These are phyloP conservation scores for Glycyrrhiza uralensis DNA, from an alignment of 306 rosid species.

Conservation along the genomic window DNA sequence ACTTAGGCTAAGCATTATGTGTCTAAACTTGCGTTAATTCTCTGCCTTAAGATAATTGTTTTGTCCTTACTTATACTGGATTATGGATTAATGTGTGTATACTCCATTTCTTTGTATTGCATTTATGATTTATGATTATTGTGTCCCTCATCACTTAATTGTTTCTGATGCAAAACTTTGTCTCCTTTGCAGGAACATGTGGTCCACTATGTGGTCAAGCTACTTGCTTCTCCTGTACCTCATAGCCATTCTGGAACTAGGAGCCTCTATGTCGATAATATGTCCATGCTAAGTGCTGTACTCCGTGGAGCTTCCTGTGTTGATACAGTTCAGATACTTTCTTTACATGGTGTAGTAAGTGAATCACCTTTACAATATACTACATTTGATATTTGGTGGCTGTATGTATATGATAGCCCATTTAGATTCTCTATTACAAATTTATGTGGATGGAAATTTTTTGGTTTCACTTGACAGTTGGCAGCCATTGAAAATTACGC, in stretches of 20 bases:
- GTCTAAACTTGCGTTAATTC: slow-evolving; percentile 8
- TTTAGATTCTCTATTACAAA: slow-evolving; percentile 6
- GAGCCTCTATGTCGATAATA: slow-evolving; percentile 53
- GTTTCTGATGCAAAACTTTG: slow-evolving; percentile 20
- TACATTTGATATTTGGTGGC: neutral
- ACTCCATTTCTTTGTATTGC: slow-evolving; percentile 2
- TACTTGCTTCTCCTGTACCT: slow-evolving; percentile 59
- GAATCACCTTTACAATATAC: slow-evolving; percentile 6
- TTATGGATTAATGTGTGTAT: slow-evolving; percentile 18
- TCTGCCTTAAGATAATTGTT: neutral
- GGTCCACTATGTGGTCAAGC: slow-evolving; percentile 60
- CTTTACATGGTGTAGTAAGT: slow-evolving; percentile 77
- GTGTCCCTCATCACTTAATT: neutral
- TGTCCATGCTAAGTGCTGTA: slow-evolving; percentile 59
- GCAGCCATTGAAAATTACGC: neutral
- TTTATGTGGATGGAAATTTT: neutral
- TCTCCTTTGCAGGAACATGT: slow-evolving; percentile 67
- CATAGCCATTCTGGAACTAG: slow-evolving; percentile 44
- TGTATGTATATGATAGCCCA: slow-evolving; percentile 1
- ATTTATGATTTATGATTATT: slow-evolving; percentile 11
- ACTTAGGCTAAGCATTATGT: neutral
- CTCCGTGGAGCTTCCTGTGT: slow-evolving; percentile 56
- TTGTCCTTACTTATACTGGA: neutral
- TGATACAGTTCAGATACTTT: slow-evolving; percentile 67
- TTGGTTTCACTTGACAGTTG: slow-evolving; percentile 9